Percentiles rank a stretch among this genome's conserved stretches.
Evolutionary conservation across 352 stramenopile species (phyloP).

Genomic region (Pythium diclinum): DNA sequence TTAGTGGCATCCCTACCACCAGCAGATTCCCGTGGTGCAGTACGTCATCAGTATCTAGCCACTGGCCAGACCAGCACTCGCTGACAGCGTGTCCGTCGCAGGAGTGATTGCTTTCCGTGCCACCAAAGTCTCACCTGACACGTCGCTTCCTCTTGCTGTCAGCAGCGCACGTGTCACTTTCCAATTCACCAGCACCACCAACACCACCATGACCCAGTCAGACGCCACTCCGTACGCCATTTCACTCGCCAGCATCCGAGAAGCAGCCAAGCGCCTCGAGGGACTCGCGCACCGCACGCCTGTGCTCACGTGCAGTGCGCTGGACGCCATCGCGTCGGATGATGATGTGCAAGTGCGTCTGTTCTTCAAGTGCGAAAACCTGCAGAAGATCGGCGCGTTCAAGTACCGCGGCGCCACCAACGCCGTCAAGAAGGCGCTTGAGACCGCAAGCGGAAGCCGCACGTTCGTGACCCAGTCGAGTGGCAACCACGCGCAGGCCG

Average conservation of each 20-base stretch:
- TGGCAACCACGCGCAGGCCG: slow-evolving; percentile 91
- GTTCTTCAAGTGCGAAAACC: slow-evolving; percentile 84
- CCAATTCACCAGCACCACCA: background rate
- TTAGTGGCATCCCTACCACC: background rate
- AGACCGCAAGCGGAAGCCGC: slow-evolving; percentile 16
- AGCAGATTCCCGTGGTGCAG: background rate
- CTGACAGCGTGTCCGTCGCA: background rate
- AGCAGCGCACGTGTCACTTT: background rate
- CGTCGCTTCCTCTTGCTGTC: background rate
- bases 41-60: background rate
- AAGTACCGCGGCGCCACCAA: slow-evolving; percentile 84
- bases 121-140: background rate
- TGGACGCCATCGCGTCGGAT: slow-evolving; percentile 44
- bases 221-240: slow-evolving; percentile 45
- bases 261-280: slow-evolving; percentile 47
- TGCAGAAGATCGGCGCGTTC: slow-evolving; percentile 81
- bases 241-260: slow-evolving; percentile 47
- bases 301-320: slow-evolving; percentile 54
- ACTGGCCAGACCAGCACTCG: background rate
- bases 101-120: background rate
- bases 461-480: slow-evolving; percentile 89
- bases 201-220: background rate
- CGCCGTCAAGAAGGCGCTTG: slow-evolving; percentile 50
- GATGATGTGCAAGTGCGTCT: slow-evolving; percentile 28
- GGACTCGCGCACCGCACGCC: slow-evolving; percentile 61